Conservation (phyloP, 768 basidiomycete species). For the Panellus pusillus region DNA sequence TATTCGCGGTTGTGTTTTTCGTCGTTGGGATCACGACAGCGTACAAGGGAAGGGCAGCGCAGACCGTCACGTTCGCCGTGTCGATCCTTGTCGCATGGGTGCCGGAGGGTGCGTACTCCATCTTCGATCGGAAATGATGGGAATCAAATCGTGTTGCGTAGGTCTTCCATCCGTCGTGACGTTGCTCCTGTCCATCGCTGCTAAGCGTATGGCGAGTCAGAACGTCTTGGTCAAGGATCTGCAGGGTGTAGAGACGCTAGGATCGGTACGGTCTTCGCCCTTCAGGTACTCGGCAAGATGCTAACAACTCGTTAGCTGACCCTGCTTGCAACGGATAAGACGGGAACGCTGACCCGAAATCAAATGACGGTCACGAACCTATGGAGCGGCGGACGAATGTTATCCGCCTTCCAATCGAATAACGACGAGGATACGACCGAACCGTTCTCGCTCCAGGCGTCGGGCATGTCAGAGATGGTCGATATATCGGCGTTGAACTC, state of each 20-base stretch:
- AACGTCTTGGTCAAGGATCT: conserved; percentile 74
- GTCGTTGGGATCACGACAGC: conserved; percentile 63
- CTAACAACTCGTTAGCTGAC: conserved; percentile 46
- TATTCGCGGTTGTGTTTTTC: conserved; percentile 66
- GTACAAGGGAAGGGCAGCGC: conserved; percentile 60
- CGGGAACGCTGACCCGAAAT: conserved; percentile 68
- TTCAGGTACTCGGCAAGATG: conserved; percentile 33
- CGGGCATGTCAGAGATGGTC: conserved; percentile 67
- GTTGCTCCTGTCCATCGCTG: conserved; percentile 64
- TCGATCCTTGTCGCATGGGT: conserved; percentile 53
- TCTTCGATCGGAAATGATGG: neutral
- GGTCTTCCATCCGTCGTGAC: conserved; percentile 71
- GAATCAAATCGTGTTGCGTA: conserved; percentile 43
- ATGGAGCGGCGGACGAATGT: conserved; percentile 66
- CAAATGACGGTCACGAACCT: conserved; percentile 75
- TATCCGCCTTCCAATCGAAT: conserved; percentile 68
- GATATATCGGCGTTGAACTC: conserved; percentile 68
- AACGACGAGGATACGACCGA: conserved; percentile 59
- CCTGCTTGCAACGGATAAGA: conserved; percentile 70
- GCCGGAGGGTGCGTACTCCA: conserved; percentile 29
- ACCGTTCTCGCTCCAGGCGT: conserved; percentile 47
- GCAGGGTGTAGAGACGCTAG: conserved; percentile 72
- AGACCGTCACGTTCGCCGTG: conserved; percentile 58
- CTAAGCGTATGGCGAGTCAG: conserved; percentile 69
- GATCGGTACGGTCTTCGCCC: conserved; percentile 29